Evolutionary conservation across 441 rosid species (phyloP), one percentile per base, ranked within the genome.

Genomic region (Gossypium laxum): DNA sequence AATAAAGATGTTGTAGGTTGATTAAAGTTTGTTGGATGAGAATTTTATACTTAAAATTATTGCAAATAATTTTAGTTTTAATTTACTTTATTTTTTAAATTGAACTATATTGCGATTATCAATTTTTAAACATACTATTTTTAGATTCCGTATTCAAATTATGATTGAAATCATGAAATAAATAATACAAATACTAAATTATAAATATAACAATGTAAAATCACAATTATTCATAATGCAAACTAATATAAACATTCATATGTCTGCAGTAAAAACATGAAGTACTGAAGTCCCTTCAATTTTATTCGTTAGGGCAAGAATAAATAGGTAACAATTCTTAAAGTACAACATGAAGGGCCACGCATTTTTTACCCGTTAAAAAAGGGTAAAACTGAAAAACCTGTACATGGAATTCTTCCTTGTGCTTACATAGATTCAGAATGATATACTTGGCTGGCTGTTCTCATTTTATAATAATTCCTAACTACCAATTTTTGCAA

Each of bases 331-430:
- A 63, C 32, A 63, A 67, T 75, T 78, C 52, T 63, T 41, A 22
- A 45, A 76, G 79, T 82, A 78, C 84, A 76, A 55, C 61, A 72
- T 14, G 65, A 26, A 43, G 51, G 74, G 67, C 65, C 41, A 38
- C 22, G 17, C 14, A 65, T 63, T 54, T 51, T 55, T 52, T 6
- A 62, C 74, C 67, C 7, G 43, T 17, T 38, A 24, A 1, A 7
- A 10, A 14, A 55, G 32, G 32, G 32, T 10, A 7, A 55, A 55
- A 55, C 22, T 11, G 3, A n/a, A 57, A 8, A 26, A 21, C 7
- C 83, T 81, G 63, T 77, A 84, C 86, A 80, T 47, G 0, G 52
- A 32, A 54, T 15, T 48, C 67, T 69, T 71, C 69, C 48, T 73
- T 64, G 64, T 47, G 38, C 74, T 64, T 66, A 57, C 34, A 73